Evolutionary conservation across 2,329 filamentous ascomycete genomes (phyloP), one percentile per base, ranked within the genome.

Genomic region (Xylaria sp.): DNA sequence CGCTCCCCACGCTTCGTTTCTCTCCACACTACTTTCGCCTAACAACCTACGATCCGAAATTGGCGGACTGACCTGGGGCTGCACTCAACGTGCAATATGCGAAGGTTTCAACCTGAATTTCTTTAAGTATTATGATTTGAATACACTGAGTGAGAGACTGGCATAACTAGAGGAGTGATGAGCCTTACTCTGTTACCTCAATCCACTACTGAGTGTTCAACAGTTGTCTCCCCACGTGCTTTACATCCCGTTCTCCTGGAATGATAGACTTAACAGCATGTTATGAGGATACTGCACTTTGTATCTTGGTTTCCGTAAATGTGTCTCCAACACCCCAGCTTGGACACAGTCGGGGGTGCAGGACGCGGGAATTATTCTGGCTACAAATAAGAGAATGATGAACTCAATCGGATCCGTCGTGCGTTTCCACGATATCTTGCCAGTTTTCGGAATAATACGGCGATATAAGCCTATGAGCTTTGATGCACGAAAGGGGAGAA

Each of bases 1-100:
- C 66, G 69, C 51, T 51, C 54, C 41, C 63, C 50, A 68, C 51
- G 41, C 18, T 34, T 50, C 57, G 18, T 56, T 31, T 28, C 39
- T 31, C 51, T 46, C 37, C 48, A 46, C 48, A 55, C 9, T 31
- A 2, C 25, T 57, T 23, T 57, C 13, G 37, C 52, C 56, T 12
- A 34, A 20, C 39, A 51, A 44, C 13, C 57, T 23, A 48, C 66
- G n/a, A 51, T 34, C 44, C 34, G 37, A 58, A 54, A 8, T 58
- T 12, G 37, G 37, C 25, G n/a, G 46, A n/a, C 4, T 20, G 20
- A 41, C 44, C 28, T 60, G 52, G 44, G 25, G 12, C 25, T 39
- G 3, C 5, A 41, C 34, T 52, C 5, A 18, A 34, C 4, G 56
- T 13, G 28, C 3, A 8, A 41, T 44, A 59, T 25, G 10, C 15